phyloP scores from a whole-genome alignment of 2,329 filamentous ascomycete genomes.

The Helminthosporium solani region DNA sequence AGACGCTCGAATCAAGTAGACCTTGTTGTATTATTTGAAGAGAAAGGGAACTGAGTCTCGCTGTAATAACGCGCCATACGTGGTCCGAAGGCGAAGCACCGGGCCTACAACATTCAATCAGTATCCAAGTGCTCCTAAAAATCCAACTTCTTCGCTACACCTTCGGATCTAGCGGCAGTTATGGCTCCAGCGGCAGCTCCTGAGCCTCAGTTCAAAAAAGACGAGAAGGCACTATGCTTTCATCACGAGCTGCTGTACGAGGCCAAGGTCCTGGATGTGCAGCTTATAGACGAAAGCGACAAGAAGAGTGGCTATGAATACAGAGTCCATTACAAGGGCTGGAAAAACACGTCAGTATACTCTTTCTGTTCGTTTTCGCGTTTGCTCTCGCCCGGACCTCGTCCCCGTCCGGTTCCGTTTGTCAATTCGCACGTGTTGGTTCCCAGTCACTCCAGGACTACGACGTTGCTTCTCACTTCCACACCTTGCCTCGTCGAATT shows the following conservation, averaged over 20 bases:
- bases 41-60: not conserved
- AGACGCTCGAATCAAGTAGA: not conserved
- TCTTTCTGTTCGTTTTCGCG: constrained; percentile 5
- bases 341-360: constrained; percentile 84
- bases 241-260: constrained; percentile 97
- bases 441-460: constrained; percentile 14
- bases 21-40: not conserved
- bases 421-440: constrained; percentile 11
- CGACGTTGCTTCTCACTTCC: not conserved
- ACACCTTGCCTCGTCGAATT: not conserved
- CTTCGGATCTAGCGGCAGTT: constrained; percentile 14
- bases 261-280: constrained; percentile 86
- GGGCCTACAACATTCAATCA: constrained; percentile 11
- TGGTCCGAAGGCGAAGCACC: constrained; percentile 4
- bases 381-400: constrained; percentile 2
- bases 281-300: constrained; percentile 60
- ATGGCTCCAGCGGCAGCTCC: constrained; percentile 56
- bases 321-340: constrained; percentile 97
- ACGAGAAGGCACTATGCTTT: constrained; percentile 95
- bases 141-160: constrained; percentile 12
- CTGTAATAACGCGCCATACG: not conserved
- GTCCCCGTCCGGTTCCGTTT: constrained; percentile 11
- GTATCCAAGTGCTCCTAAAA: constrained; percentile 4
- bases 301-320: constrained; percentile 79
- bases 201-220: constrained; percentile 63